A percentile compares a stretch with the other conserved stretches of the same genome.
Evolutionary conservation across 768 basidiomycete genomes (phyloP).

Genomic region (Termitomyces sp.): DNA sequence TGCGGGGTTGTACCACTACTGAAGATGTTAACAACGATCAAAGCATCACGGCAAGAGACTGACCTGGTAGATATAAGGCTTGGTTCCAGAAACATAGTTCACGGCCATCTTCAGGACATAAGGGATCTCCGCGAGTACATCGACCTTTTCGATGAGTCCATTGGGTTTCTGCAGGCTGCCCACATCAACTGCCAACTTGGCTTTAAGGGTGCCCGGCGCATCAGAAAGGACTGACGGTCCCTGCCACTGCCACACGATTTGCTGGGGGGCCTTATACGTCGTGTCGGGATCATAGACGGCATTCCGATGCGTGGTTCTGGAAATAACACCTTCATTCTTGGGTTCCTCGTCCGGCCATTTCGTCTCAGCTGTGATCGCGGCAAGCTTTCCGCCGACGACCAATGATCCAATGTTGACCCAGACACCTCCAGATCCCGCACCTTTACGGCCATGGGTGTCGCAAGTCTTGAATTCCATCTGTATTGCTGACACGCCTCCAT

Average conservation of each 20-base stretch:
- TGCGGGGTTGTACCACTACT: constrained; percentile 43
- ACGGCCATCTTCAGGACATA: constrained; percentile 88
- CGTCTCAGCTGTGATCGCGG: constrained; percentile 73
- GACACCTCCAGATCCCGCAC: constrained; percentile 78
- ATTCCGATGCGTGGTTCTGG: constrained; percentile 60
- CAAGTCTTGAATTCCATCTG: constrained; percentile 96
- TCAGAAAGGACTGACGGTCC: constrained; percentile 56
- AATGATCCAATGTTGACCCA: constrained; percentile 80
- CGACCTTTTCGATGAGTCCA: constrained; percentile 88
- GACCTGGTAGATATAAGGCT: constrained; percentile 76
- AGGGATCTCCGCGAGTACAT: constrained; percentile 85
- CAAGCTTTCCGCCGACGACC: constrained; percentile 76
- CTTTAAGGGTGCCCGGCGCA: constrained; percentile 48
- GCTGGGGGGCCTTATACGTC: constrained; percentile 67
- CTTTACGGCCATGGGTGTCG: constrained; percentile 71
- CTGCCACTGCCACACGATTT: constrained; percentile 73
- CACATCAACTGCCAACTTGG: constrained; percentile 50
- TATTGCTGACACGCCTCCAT: constrained; percentile 75
- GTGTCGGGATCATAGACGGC: constrained; percentile 70
- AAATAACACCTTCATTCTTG: constrained; percentile 42
- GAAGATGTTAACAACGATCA: not conserved
- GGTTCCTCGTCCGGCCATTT: constrained; percentile 61
- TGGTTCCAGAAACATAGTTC: constrained; percentile 88
- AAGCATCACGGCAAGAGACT: constrained; percentile 13
- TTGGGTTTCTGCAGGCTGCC: constrained; percentile 52